Conservation (phyloP, 2,329 filamentous ascomycete genomes). For the Talaromyces funiculosus region DNA sequence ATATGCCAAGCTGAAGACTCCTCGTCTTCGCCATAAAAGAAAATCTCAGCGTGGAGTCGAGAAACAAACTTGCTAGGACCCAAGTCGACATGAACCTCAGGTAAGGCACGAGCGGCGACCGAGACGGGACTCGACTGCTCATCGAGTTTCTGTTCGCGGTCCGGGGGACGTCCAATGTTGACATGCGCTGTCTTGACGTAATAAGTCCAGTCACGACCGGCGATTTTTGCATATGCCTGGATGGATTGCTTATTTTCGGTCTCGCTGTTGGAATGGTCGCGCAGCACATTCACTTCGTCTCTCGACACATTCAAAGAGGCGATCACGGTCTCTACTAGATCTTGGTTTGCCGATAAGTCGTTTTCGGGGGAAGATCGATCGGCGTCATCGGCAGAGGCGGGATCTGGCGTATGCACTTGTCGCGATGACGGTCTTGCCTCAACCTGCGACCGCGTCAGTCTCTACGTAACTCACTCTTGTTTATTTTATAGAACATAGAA, state of each 20-base stretch:
- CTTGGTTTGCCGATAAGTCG: slow-evolving; percentile 38
- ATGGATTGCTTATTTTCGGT: slow-evolving; percentile 43
- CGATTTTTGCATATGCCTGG: slow-evolving; percentile 47
- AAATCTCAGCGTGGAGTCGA: slow-evolving; percentile 68
- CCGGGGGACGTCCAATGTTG: slow-evolving; percentile 47
- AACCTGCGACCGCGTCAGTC: slow-evolving; percentile 22
- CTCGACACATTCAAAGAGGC: slow-evolving; percentile 40
- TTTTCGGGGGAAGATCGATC: slow-evolving; percentile 39
- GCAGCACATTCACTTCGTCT: slow-evolving; percentile 40
- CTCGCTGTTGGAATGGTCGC: slow-evolving; percentile 42
- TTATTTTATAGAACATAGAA: neutral
- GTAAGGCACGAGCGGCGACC: slow-evolving; percentile 39
- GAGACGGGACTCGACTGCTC: slow-evolving; percentile 44
- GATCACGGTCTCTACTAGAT: slow-evolving; percentile 45
- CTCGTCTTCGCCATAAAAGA: slow-evolving; percentile 63
- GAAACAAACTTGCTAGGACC: slow-evolving; percentile 79
- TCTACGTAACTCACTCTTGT: neutral
- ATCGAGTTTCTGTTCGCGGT: slow-evolving; percentile 38
- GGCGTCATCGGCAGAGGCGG: slow-evolving; percentile 32
- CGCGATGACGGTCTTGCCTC: slow-evolving; percentile 27
- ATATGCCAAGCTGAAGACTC: slow-evolving; percentile 67
- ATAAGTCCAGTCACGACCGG: slow-evolving; percentile 48
- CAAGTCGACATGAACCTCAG: slow-evolving; percentile 75
- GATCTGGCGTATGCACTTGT: slow-evolving; percentile 31
- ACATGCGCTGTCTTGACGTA: slow-evolving; percentile 46